Base-by-base conservation (phyloP, 1,284 basidiomycete species). In the Tilletia horrida region DNA sequence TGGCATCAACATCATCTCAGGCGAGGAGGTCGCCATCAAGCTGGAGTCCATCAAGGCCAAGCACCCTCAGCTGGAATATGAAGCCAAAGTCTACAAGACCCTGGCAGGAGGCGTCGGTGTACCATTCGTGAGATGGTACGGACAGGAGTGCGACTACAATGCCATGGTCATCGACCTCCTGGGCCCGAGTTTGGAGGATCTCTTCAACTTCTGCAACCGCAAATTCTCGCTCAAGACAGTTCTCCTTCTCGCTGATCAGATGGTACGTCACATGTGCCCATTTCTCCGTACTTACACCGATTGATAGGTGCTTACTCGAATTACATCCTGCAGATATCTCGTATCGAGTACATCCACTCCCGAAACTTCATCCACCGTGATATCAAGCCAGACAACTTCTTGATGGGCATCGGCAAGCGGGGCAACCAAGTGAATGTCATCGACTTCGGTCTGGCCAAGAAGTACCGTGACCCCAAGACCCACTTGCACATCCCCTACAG, bases 341-440 rank as follows among this genome's bases (percentile, higher is more conserved):
- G 95, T 73, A 92, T 98, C 82, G 95, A 99, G 84, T 97, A 97
- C 85, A 93, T 97, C 76, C 96, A 98, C 85, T 97, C 94, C 23
- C 92, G 94, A 82, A 98, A 98, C 86, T 98, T 98, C 84, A 97
- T 99, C 74, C 96, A 99, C 84, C 93, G 95, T 75, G 96, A 99
- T 82, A 82, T 99, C 88, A 98, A 98, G 85, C 96, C 96, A 62
- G 95, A 98, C 87, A 98, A 98, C 85, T 97, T 98, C 86, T 85
- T 98, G 80, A 97, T 98, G 93, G 96, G 96, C 52, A 97, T 98
- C 72, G 96, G 95, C 76, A 98, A 97, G 86, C 93, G 95, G 73
- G 95, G 94, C 73, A 98, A 96, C 84, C 96, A 98, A 85, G 95
- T 99, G 84, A 97, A 97, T 81, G 91, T 97, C 77, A 98, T 98